Percentiles rank a stretch among this genome's conserved stretches.
phyloP scores from a whole-genome alignment of 1,284 basidiomycete species.

The Hymenochaete sp. region DNA sequence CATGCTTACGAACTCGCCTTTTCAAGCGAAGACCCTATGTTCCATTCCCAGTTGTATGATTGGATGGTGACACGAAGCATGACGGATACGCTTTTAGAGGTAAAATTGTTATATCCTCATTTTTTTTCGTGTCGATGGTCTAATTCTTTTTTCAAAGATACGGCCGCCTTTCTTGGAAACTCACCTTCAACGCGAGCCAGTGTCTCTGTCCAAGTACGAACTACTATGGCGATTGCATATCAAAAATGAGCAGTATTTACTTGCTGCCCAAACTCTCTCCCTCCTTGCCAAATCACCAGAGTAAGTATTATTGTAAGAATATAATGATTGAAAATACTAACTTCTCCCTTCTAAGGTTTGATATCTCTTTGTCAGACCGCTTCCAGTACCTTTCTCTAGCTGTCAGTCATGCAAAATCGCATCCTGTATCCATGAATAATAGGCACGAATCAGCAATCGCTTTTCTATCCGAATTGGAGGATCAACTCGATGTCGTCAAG shows the following conservation, averaged over 20 bases:
- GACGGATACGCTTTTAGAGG: conserved; percentile 87
- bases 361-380: conserved; percentile 61
- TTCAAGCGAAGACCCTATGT: conserved; percentile 80
- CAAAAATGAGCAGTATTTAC: conserved; percentile 76
- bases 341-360: conserved; percentile 40
- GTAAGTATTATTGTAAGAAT: conserved; percentile 35
- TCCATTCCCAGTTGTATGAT: conserved; percentile 91
- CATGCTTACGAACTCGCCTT: conserved; percentile 81
- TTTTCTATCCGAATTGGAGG: conserved; percentile 88
- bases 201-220: conserved; percentile 76
- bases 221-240: conserved; percentile 97
- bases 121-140: neutral
- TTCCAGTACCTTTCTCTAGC: conserved; percentile 90
- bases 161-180: conserved; percentile 79
- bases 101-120: conserved; percentile 28
- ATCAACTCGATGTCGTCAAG: conserved; percentile 94
- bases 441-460: conserved; percentile 80
- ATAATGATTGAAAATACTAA: neutral
- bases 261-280: conserved; percentile 84
- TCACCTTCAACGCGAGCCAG: conserved; percentile 79
- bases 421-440: conserved; percentile 68
- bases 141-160: conserved; percentile 42
- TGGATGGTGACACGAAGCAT: conserved; percentile 79
- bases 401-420: conserved; percentile 92
- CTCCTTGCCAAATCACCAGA: conserved; percentile 79